These are phyloP conservation scores for Fusarium incarnatum DNA, from an alignment of 2,329 filamentous ascomycete species.

Conservation along the genomic window DNA sequence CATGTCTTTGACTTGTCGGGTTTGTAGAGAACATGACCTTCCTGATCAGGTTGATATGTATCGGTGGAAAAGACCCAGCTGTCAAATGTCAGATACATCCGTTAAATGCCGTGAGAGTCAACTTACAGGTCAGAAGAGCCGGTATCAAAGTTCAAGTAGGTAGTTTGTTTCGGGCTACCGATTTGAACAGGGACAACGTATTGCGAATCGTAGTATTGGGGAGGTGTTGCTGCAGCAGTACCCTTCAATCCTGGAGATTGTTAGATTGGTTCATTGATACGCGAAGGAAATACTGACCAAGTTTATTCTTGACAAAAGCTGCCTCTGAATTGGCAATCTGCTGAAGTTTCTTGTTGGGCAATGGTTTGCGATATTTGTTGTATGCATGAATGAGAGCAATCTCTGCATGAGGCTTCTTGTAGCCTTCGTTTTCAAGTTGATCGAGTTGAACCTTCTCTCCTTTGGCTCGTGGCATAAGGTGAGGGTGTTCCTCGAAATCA, in stretches of 20 bases:
- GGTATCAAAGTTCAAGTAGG: constrained; percentile 79
- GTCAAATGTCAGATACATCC: constrained; percentile 30
- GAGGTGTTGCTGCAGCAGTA: constrained; percentile 43
- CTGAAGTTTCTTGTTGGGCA: constrained; percentile 46
- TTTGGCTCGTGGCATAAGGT: constrained; percentile 12
- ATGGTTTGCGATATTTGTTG: constrained; percentile 52
- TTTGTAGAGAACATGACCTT: constrained; percentile 68
- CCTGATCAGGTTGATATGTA: constrained; percentile 59
- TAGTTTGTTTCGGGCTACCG: constrained; percentile 66
- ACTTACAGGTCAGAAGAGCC: constrained; percentile 62
- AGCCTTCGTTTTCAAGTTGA: constrained; percentile 52
- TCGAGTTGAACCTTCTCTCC: constrained; percentile 47
- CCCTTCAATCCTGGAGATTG: constrained; percentile 33
- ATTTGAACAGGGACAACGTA: constrained; percentile 72
- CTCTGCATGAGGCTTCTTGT: constrained; percentile 49
- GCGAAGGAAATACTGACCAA: constrained; percentile 15
- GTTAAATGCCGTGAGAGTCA: rapidly evolving
- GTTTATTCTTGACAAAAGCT: constrained; percentile 43
- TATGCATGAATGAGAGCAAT: constrained; percentile 49
- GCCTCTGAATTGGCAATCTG: constrained; percentile 37
- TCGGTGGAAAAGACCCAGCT: constrained; percentile 77
- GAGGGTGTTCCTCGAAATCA: constrained; percentile 12
- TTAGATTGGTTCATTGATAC: not conserved
- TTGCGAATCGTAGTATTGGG: constrained; percentile 61
- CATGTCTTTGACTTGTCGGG: constrained; percentile 58